Evolutionary conservation across 2,329 filamentous ascomycete genomes (phyloP).

Genomic region (Sphaerulina populicola): DNA sequence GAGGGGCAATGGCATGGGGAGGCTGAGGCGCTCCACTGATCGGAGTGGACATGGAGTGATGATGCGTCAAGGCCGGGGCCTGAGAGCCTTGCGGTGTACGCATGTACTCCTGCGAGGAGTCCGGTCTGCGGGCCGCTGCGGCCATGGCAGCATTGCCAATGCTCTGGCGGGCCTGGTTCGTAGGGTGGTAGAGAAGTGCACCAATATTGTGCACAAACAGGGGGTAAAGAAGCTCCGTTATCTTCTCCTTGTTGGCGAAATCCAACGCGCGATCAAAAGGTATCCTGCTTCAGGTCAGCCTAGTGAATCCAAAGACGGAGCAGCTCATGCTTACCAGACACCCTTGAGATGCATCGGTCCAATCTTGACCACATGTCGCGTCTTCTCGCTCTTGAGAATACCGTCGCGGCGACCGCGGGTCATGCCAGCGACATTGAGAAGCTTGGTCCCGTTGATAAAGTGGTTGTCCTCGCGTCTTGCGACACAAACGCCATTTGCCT

Average conservation of each 20-base stretch:
- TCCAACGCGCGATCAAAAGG: conserved; percentile 95
- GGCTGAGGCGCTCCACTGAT: conserved; percentile 58
- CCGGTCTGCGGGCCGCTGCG: conserved; percentile 67
- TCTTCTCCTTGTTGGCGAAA: conserved; percentile 99
- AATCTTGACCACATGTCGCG: conserved; percentile 95
- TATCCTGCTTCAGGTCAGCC: conserved; percentile 56
- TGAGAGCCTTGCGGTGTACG: conserved; percentile 51
- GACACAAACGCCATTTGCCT: conserved; percentile 91
- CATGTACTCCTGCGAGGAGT: conserved; percentile 45
- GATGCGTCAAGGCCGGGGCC: conserved; percentile 64
- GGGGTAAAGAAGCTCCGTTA: conserved; percentile 88
- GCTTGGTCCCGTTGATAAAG: conserved; percentile 98
- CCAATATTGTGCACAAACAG: conserved; percentile 97
- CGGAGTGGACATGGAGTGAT: conserved; percentile 57
- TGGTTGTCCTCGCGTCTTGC: conserved; percentile 93
- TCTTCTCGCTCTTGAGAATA: conserved; percentile 95
- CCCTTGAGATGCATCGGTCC: conserved; percentile 98
- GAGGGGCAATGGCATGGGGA: conserved; percentile 54
- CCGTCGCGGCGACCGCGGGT: conserved; percentile 90
- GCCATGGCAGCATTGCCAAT: conserved; percentile 54
- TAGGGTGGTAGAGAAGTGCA: conserved; percentile 83
- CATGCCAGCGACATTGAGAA: conserved; percentile 96
- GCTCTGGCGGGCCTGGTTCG: conserved; percentile 71
- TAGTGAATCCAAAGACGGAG: background rate
- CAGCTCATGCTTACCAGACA: conserved; percentile 64